These are phyloP conservation scores for Sinapis alba DNA, from an alignment of 441 rosid genomes.

Conservation along the genomic window DNA sequence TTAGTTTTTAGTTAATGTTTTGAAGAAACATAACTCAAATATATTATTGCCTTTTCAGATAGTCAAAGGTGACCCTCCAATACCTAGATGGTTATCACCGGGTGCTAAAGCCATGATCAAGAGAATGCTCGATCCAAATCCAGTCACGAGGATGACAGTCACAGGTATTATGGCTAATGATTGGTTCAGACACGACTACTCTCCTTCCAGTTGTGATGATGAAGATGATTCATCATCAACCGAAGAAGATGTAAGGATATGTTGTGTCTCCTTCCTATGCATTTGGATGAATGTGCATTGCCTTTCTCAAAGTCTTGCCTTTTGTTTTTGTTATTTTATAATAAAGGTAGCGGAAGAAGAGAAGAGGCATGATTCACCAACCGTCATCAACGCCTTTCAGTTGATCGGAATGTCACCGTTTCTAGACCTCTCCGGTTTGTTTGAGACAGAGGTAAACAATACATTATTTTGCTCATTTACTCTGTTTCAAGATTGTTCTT, in stretches of 20 bases:
- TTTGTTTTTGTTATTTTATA: neutral
- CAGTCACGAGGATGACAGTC: conserved; percentile 63
- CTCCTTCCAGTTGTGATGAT: conserved; percentile 49
- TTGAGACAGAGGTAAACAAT: conserved; percentile 72
- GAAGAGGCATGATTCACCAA: conserved; percentile 51
- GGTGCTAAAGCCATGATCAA: conserved; percentile 71
- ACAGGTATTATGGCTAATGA: conserved; percentile 60
- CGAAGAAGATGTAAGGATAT: conserved; percentile 54
- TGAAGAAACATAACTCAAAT: conserved; percentile 7
- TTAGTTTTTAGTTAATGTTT: conserved; percentile 1
- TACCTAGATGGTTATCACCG: conserved; percentile 77
- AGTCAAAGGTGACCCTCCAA: conserved; percentile 71
- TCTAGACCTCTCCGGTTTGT: conserved; percentile 92
- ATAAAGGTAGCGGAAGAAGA: conserved; percentile 47
- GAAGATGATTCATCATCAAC: conserved; percentile 51
- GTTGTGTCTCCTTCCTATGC: neutral
- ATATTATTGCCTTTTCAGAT: conserved; percentile 48
- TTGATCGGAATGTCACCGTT: conserved; percentile 91
- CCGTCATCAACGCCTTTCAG: conserved; percentile 77
- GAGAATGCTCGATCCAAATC: conserved; percentile 87
- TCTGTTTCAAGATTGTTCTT: conserved; percentile 3
- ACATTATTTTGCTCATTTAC: conserved; percentile 3
- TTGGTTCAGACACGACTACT: conserved; percentile 73
- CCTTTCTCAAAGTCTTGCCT: neutral
- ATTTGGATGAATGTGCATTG: conserved; percentile 18